These are phyloP conservation scores for Yamadazyma buinensis DNA, from an alignment of 1,139 yeast genomes.

Conservation along the genomic window DNA sequence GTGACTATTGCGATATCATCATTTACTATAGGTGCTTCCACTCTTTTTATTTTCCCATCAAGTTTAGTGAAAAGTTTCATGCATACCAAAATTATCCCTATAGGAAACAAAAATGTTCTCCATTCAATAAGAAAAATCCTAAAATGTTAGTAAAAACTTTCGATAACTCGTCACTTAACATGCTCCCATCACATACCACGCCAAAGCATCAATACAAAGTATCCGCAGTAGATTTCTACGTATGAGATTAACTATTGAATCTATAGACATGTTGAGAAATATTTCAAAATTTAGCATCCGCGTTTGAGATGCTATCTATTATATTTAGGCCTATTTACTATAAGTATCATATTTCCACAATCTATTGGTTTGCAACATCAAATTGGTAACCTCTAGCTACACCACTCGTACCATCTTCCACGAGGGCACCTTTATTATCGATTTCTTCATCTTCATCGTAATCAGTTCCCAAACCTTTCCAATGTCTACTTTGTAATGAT, in stretches of 20 bases:
- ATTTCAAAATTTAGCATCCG: not conserved
- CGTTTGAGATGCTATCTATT: too few relatives aligned
- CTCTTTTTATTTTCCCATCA: constrained; percentile 2
- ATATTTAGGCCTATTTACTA: too few relatives aligned
- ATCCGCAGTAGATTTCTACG: not conserved
- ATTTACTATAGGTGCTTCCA: not conserved
- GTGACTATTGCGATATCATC: constrained; percentile 50
- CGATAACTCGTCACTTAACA: too few relatives aligned
- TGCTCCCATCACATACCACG: constrained; percentile 1
- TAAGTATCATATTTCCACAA: too few relatives aligned
- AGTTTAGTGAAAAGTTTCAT: not conserved
- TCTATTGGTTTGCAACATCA: constrained; percentile 18
- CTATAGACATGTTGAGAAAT: not conserved
- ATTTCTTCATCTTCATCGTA: constrained; percentile 42
- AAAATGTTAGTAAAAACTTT: not conserved
- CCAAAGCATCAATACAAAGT: not conserved
- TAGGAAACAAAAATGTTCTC: not conserved
- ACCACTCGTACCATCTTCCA: constrained; percentile 82
- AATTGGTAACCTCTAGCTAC: constrained; percentile 79
- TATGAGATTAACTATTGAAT: constrained; percentile 4
- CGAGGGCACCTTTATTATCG: constrained; percentile 58
- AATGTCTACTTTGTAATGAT: constrained; percentile 64
- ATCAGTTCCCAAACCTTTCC: constrained; percentile 95
- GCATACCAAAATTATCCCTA: not conserved
- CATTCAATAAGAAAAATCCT: not conserved